Percentiles rank a stretch among this genome's conserved stretches.
Evolutionary conservation across 176 grass and related monocot species (phyloP).

Genomic region (Carex scoparia): DNA sequence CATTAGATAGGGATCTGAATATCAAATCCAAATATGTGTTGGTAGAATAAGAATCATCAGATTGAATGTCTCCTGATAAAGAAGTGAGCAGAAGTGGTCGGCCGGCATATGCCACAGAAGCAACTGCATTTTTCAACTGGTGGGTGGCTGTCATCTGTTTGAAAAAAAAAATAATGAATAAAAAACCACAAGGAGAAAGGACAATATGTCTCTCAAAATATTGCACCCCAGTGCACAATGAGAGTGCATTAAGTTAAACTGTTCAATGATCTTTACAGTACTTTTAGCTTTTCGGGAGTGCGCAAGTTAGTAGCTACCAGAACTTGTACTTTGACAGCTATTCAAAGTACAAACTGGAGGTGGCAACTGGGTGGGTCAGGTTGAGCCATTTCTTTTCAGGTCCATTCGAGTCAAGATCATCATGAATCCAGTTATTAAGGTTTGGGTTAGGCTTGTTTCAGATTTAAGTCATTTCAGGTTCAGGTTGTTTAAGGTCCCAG

Average conservation of each 20-base stretch:
- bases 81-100: constrained; percentile 68
- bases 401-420: not conserved
- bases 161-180: constrained; percentile 13
- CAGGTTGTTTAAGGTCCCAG: not conserved
- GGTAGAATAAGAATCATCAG: constrained; percentile 30
- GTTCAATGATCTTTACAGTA: not conserved
- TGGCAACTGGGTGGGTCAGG: not conserved
- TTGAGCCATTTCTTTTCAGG: not conserved
- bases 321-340: not conserved
- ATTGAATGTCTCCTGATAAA: constrained; percentile 37
- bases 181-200: not conserved
- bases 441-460: not conserved
- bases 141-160: constrained; percentile 89
- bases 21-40: constrained; percentile 61
- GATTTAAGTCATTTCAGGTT: not conserved
- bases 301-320: not conserved
- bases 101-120: constrained; percentile 86
- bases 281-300: not conserved
- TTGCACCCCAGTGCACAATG: not conserved
- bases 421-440: not conserved
- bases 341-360: not conserved
- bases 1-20: constrained; percentile 75
- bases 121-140: constrained; percentile 90
- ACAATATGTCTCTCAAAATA: not conserved
- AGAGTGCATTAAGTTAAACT: not conserved